Evolutionary conservation across 2,329 filamentous ascomycete species (phyloP).

Genomic region (Aspergillus caelatus): DNA sequence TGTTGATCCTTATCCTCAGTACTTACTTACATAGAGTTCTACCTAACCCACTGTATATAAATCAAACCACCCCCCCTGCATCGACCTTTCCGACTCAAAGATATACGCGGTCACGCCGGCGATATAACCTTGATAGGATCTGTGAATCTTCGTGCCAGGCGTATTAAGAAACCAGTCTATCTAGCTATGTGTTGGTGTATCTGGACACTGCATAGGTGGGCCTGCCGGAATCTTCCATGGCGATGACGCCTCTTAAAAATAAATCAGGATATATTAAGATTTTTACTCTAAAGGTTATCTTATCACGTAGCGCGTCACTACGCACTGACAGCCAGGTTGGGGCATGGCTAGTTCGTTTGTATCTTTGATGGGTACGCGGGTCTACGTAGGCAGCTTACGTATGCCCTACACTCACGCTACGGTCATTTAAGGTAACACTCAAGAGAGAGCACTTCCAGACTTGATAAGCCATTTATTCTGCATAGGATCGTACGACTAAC

Average conservation of each 20-base stretch:
- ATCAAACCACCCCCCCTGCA: too few species aligned
- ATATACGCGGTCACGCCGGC: not conserved
- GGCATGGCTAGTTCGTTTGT: not conserved
- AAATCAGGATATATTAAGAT: not conserved
- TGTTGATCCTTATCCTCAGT: not conserved
- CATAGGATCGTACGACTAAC: not conserved
- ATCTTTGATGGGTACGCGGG: not conserved
- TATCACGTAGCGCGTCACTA: not conserved
- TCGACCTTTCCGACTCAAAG: not conserved
- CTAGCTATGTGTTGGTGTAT: not conserved
- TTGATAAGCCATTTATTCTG: not conserved
- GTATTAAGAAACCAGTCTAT: too few species aligned
- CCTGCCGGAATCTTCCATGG: not conserved
- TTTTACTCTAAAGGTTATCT: not conserved
- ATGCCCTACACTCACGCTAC: not conserved
- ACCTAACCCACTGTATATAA: not conserved
- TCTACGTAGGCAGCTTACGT: not conserved
- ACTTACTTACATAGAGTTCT: not conserved
- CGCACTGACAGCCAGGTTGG: not conserved
- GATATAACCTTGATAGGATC: not conserved
- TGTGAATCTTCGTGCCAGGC: not conserved
- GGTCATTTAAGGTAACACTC: not conserved
- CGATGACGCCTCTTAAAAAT: not conserved
- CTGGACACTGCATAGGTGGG: not conserved
- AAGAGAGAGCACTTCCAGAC: not conserved